phyloP scores from a whole-genome alignment of 495 filamentous ascomycete species.

The Penicillium desertorum region DNA sequence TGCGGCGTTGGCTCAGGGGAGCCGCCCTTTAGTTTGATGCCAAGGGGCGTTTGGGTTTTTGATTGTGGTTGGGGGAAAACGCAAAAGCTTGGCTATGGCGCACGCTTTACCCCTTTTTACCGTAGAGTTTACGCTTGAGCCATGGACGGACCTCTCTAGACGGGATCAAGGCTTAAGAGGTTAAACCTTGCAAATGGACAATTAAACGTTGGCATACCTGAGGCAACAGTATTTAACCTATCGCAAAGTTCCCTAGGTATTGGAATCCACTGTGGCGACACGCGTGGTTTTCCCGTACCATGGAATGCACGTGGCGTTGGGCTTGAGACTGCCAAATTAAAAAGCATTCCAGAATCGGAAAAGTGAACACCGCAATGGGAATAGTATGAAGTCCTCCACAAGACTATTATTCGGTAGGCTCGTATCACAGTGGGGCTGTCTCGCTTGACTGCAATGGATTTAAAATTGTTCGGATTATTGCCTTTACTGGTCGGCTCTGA shows the following conservation, averaged over 20 bases:
- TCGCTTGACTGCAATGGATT: not conserved
- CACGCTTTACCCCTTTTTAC: slow-evolving; percentile 9
- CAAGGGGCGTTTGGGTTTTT: not conserved
- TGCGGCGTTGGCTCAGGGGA: slow-evolving; percentile 14
- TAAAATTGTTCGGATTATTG: too few species aligned
- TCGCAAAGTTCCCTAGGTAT: not conserved
- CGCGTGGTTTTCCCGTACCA: slow-evolving; percentile 19
- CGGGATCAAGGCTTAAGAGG: not conserved
- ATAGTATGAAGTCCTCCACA: not conserved
- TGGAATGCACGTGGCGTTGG: slow-evolving; percentile 28
- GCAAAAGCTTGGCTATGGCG: slow-evolving; percentile 20
- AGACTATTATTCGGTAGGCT: slow-evolving; percentile 4
- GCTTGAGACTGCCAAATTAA: not conserved
- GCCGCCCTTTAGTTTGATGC: slow-evolving; percentile 5
- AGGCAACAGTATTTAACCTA: not conserved
- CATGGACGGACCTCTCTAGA: not conserved
- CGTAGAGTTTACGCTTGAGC: slow-evolving; percentile 3
- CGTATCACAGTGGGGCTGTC: slow-evolving; percentile 11
- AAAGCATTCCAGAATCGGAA: not conserved
- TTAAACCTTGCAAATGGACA: not conserved
- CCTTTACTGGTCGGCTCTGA: not conserved
- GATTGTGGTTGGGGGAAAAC: too few species aligned
- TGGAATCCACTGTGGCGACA: slow-evolving; percentile 2
- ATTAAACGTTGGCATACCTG: too few species aligned
- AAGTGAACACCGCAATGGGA: too few species aligned